Conservation (phyloP, 2,329 filamentous ascomycete species). For the Drechslera avenae region DNA sequence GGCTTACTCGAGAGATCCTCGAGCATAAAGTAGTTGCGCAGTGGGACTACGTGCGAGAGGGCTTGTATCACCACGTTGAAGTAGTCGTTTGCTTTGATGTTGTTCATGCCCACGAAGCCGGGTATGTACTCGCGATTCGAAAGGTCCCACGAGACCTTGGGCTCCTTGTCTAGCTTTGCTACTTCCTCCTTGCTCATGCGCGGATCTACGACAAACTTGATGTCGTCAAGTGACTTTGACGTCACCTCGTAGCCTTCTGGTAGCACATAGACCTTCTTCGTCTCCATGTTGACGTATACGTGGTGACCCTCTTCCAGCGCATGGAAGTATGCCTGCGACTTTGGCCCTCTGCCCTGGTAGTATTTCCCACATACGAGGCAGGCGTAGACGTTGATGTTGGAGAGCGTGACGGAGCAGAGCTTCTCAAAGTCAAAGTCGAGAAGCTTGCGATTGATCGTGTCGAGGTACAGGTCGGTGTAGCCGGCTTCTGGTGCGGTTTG, state of each 20-base stretch:
- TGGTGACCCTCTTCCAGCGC: conserved; percentile 94
- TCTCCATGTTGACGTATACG: conserved; percentile 97
- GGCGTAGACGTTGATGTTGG: conserved; percentile 98
- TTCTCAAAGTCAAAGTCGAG: conserved; percentile 99
- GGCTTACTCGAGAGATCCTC: conserved; percentile 76
- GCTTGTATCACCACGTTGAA: conserved; percentile 94
- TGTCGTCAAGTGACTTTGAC: conserved; percentile 93
- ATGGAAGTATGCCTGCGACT: conserved; percentile 97
- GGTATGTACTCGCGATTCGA: conserved; percentile 85
- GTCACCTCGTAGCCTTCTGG: conserved; percentile 97
- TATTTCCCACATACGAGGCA: conserved; percentile 98
- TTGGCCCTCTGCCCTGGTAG: conserved; percentile 89
- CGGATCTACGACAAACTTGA: conserved; percentile 96
- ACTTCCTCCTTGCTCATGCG: conserved; percentile 82
- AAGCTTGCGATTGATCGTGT: conserved; percentile 90
- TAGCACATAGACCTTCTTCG: conserved; percentile 86
- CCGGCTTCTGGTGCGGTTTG: conserved; percentile 82
- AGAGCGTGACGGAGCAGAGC: conserved; percentile 91
- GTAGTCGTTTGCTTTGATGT: conserved; percentile 99
- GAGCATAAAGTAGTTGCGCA: conserved; percentile 90
- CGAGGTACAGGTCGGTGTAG: conserved; percentile 94
- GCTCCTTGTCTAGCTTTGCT: conserved; percentile 72
- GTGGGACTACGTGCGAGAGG: conserved; percentile 83
- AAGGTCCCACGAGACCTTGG: conserved; percentile 73
- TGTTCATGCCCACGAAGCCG: conserved; percentile 98